Base-by-base conservation (phyloP, 805 yeast genomes). In the Naumovozyma castellii region DNA sequence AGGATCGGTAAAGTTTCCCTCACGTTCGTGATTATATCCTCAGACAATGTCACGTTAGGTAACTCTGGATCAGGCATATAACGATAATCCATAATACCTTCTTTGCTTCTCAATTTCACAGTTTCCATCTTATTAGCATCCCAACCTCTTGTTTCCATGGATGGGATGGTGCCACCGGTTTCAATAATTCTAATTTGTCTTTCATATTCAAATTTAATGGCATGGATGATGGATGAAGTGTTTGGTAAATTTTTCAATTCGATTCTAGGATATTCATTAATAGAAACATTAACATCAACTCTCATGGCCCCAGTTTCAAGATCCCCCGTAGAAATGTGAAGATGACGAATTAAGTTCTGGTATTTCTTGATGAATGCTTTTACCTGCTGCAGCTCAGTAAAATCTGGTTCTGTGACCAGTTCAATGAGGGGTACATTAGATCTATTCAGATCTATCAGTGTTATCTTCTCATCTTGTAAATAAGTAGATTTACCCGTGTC, bases 1-100 rank as follows among this genome's bases (percentile, higher is more conserved):
- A 80, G 59, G 8, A 57, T 65, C 0, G 90, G 88, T 36, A 81
- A 53, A 1, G 49, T 35, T 12, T 51, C 44, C 10, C 58, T 50
- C 0, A 82, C 64, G 2, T 70, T 66, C 0, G 62, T 49, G 0
- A 71, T 52, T 3, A 80, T 69, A 0, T 55, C 54, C 1, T 45
- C 38, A n/a, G 53, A 35, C 2, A 90, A 56, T 13, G 51, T 43
- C 3, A 88, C 61, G 1, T 63, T 59, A 0, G 92, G 87, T 22
- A 92, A 64, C 57, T 92, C 98, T 2, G 94, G 84, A 57, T 92
- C 98, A 0, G 97, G 96, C 72, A 90, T 80, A 56, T 87, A 92
- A 51, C 97, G 68, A 61, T 92, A 92, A 59, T 92, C 98, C 10
- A 84, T 72, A 0, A 84, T 73, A 31, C 75, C 73, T 57, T 90